phyloP scores from a whole-genome alignment of 179 eudicot genomes.

The Silene vulgaris region DNA sequence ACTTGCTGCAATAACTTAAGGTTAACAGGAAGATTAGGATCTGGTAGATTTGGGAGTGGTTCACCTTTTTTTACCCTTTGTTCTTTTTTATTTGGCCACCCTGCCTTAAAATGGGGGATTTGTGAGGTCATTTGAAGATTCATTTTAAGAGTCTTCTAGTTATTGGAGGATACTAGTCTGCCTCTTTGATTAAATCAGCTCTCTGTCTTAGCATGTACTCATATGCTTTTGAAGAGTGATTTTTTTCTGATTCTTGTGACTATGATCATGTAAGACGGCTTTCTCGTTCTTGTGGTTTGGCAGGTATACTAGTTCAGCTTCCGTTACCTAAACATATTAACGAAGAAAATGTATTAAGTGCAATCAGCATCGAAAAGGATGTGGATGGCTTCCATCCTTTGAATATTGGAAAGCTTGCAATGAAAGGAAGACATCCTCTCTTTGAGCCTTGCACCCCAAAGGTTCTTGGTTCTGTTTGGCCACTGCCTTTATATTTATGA shows the following conservation, averaged over 20 bases:
- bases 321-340: constrained; percentile 75
- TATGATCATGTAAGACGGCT: constrained; percentile 4
- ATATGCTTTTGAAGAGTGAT: neutral
- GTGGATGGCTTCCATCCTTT: constrained; percentile 11
- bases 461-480: constrained; percentile 30
- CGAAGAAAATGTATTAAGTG: constrained; percentile 1
- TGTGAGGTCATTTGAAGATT: neutral
- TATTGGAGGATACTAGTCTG: neutral
- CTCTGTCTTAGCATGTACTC: neutral
- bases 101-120: neutral
- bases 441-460: constrained; percentile 95
- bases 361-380: constrained; percentile 11
- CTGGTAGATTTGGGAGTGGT: neutral
- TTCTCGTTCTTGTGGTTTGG: constrained; percentile 12
- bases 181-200: neutral
- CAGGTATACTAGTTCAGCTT: constrained; percentile 63
- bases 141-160: neutral
- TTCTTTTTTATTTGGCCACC: neutral
- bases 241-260: neutral
- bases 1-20: neutral
- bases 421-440: constrained; percentile 96
- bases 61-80: neutral
- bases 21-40: neutral
- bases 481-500: neutral
- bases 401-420: constrained; percentile 71